Evolutionary conservation across 768 basidiomycete genomes (phyloP).

Genomic region (Serendipita sp.): DNA sequence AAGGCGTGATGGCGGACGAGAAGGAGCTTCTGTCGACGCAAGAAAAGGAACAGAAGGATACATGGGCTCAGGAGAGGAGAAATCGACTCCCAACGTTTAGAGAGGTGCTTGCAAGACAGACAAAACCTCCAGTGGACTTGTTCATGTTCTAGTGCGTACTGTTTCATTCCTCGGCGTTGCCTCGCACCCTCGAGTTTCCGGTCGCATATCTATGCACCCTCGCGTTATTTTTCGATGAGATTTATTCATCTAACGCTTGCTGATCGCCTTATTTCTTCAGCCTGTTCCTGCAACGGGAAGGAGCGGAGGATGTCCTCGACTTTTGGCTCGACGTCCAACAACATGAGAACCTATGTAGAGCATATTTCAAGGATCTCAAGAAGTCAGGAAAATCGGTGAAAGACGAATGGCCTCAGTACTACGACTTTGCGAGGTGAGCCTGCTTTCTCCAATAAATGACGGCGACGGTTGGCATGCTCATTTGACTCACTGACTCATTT

Average conservation of each 20-base stretch:
- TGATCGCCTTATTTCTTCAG: conserved; percentile 26
- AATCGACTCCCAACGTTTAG: conserved; percentile 56
- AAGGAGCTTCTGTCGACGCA: background rate
- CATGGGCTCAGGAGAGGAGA: background rate
- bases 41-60: background rate
- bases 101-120: conserved; percentile 81
- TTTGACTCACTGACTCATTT: background rate
- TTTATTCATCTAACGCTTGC: background rate
- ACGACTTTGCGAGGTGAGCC: conserved; percentile 57
- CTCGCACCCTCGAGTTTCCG: background rate
- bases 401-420: conserved; percentile 98
- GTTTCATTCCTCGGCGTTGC: conserved; percentile 9
- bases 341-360: conserved; percentile 95
- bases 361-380: conserved; percentile 97
- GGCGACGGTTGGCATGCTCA: background rate
- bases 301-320: conserved; percentile 89
- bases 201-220: conserved; percentile 4
- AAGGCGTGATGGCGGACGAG: background rate
- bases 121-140: conserved; percentile 88
- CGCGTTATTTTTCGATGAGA: background rate
- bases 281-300: conserved; percentile 89
- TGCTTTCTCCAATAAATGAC: background rate
- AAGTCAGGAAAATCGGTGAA: conserved; percentile 86
- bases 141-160: conserved; percentile 94
- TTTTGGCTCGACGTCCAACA: conserved; percentile 99